A percentile compares a stretch with the other conserved stretches of the same genome.
phyloP scores from a whole-genome alignment of 352 stramenopile genomes.

The Phytopythium sindhum region DNA sequence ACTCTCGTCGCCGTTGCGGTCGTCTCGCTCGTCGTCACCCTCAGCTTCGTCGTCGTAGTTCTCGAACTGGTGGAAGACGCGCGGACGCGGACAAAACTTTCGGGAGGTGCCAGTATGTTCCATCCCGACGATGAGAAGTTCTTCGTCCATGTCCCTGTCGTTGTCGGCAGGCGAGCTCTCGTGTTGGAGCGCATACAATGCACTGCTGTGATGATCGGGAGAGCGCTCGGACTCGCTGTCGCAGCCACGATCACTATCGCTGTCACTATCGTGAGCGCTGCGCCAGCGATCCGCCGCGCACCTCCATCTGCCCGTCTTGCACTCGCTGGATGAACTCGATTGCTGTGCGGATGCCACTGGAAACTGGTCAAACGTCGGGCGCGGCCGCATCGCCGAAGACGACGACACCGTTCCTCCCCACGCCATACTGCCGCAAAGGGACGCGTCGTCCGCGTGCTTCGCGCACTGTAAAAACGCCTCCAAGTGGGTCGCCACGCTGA shows the following conservation, averaged over 20 bases:
- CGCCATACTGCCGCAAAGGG: neutral
- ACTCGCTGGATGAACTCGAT: constrained; percentile 26
- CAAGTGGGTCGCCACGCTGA: constrained; percentile 66
- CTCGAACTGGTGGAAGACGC: constrained; percentile 17
- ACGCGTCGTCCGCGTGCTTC: constrained; percentile 21
- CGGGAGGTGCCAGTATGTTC: neutral
- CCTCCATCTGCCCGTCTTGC: constrained; percentile 11
- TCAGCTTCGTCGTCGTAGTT: constrained; percentile 31
- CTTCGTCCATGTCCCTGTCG: constrained; percentile 14
- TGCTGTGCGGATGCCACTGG: constrained; percentile 6
- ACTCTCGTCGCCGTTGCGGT: constrained; percentile 23
- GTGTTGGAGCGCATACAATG: neutral
- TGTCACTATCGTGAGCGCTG: neutral
- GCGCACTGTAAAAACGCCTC: constrained; percentile 60
- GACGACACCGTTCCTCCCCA: neutral
- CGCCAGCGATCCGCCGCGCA: constrained; percentile 7
- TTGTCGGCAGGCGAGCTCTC: neutral
- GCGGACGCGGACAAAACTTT: neutral
- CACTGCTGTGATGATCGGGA: constrained; percentile 13
- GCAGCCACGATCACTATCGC: neutral
- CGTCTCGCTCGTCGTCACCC: constrained; percentile 13
- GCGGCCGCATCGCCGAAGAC: neutral
- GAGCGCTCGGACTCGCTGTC: constrained; percentile 7
- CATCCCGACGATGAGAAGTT: constrained; percentile 7
- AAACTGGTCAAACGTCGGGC: neutral